A percentile compares a stretch with the other conserved stretches of the same genome.
Conservation (phyloP, 345 rosid genomes). For the Cardiospermum halicacabum region DNA sequence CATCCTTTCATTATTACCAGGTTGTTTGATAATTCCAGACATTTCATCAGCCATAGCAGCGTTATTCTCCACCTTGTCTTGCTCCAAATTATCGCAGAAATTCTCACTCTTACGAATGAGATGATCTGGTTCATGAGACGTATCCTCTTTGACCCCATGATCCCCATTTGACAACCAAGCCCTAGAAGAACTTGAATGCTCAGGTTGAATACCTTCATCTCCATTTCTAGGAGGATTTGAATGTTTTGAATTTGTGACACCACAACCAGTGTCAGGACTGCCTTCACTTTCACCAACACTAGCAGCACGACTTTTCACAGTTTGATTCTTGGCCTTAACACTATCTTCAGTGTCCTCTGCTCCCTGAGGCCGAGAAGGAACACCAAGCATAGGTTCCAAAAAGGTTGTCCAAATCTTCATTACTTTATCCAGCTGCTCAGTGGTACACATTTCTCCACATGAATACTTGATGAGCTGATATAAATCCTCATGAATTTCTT, state of each 20-base stretch:
- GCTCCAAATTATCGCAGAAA: constrained; percentile 33
- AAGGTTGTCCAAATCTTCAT: constrained; percentile 94
- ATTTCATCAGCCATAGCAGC: constrained; percentile 48
- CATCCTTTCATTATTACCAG: constrained; percentile 31
- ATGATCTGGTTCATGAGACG: constrained; percentile 34
- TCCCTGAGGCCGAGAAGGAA: constrained; percentile 80
- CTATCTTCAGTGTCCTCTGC: constrained; percentile 80
- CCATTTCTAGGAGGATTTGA: constrained; percentile 47
- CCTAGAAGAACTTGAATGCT: constrained; percentile 54
- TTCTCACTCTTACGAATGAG: constrained; percentile 31
- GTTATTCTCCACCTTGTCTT: constrained; percentile 39
- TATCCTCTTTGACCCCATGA: constrained; percentile 43
- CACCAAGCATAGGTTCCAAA: constrained; percentile 79
- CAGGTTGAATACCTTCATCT: constrained; percentile 44
- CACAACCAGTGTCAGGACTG: constrained; percentile 42
- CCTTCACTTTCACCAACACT: constrained; percentile 55
- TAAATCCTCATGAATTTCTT: constrained; percentile 82
- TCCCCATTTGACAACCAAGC: constrained; percentile 49
- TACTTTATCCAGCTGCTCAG: constrained; percentile 82
- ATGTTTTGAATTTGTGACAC: constrained; percentile 40
- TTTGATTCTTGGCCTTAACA: constrained; percentile 52
- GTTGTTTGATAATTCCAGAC: constrained; percentile 35
- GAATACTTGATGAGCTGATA: constrained; percentile 93
- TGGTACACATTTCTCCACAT: constrained; percentile 86
- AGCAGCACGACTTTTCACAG: constrained; percentile 35